Conservation (phyloP, 2,329 filamentous ascomycete genomes). For the Sporothrix variecibatus region DNA sequence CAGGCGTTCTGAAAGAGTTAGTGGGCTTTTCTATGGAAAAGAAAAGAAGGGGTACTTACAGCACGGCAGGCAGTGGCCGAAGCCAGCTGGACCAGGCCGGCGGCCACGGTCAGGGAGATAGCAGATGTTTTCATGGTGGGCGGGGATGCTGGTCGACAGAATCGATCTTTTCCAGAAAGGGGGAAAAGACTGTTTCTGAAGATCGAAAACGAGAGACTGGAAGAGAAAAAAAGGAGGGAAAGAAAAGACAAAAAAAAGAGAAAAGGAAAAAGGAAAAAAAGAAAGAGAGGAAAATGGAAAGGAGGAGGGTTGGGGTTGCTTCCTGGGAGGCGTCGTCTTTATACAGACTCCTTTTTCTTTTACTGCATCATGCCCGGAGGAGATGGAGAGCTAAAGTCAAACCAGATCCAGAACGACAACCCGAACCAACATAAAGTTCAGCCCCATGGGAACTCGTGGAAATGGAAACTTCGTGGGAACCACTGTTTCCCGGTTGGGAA, state of each 20-base stretch:
- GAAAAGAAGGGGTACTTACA: background rate
- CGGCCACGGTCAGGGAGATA: slow-evolving; percentile 4
- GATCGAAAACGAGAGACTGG: background rate
- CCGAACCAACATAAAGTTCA: background rate
- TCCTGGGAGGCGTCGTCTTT: background rate
- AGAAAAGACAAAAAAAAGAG: background rate
- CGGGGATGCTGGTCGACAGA: background rate
- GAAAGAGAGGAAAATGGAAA: too few species aligned
- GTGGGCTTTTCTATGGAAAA: too few species aligned
- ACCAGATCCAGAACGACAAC: background rate
- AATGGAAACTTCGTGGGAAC: background rate
- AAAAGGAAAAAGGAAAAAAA: background rate
- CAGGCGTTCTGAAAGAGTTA: slow-evolving; percentile 28
- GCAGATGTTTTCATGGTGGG: slow-evolving; percentile 8
- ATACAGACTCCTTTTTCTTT: background rate
- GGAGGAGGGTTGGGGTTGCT: background rate
- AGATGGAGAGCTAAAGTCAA: background rate
- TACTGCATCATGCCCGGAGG: background rate
- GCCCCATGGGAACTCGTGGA: background rate
- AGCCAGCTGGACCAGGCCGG: slow-evolving; percentile 18
- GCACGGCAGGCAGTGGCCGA: slow-evolving; percentile 13
- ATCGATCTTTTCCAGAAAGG: background rate
- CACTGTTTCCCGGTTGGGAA: background rate
- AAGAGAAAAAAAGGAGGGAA: background rate
- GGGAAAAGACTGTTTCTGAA: background rate